Evolutionary conservation across 495 filamentous ascomycete species (phyloP), one percentile per base, ranked within the genome.

Genomic region (Talaromyces thailandensis): DNA sequence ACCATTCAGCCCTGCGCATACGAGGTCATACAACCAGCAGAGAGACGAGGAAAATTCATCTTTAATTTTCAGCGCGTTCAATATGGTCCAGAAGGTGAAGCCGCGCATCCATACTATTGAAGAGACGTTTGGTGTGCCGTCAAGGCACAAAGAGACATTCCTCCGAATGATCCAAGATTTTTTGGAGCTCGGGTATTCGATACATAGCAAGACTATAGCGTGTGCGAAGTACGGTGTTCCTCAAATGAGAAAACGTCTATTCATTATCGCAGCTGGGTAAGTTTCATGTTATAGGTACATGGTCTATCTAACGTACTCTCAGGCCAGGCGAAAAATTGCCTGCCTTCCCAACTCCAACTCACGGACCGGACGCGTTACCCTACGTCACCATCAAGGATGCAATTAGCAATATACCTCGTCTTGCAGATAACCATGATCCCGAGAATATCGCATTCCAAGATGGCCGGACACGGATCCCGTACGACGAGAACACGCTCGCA

Each of bases 91-190:
- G 18, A 82, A 80, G 24, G 67, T 79, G 0, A 85, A 79, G 4
- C 91, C 93, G 0, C 79, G 92, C 0, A 63, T 96, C 0, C 83
- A 90, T 2, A 98, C 92, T 0, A 74, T 97, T 11, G 94, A 98
- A 64, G 89, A 97, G 64, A 96, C 93, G 0, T 85, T 82, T 52
- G 92, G 91, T 0, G 66, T 87, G 7, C 63, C 80, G 3, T 73
- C 84, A 29, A 66, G 78, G 2, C 70, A 82, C 3, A 78, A 81
- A 28, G 61, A 74, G 0, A 76, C 70, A 0, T 88, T 94, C 62
- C 76, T 82, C 26, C 74, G 78, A 0, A 67, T 96, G 2, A 73
- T 96, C 2, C 68, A 79, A 43, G 82, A 86, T 26, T 86, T 96
- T 53, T 82, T 86, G 2, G 71, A 79, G 1, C 68, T 79, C 14